Percentiles rank a stretch among this genome's conserved stretches.
Conservation (phyloP, 2,329 filamentous ascomycete genomes). For the Metarhizium anisopliae region DNA sequence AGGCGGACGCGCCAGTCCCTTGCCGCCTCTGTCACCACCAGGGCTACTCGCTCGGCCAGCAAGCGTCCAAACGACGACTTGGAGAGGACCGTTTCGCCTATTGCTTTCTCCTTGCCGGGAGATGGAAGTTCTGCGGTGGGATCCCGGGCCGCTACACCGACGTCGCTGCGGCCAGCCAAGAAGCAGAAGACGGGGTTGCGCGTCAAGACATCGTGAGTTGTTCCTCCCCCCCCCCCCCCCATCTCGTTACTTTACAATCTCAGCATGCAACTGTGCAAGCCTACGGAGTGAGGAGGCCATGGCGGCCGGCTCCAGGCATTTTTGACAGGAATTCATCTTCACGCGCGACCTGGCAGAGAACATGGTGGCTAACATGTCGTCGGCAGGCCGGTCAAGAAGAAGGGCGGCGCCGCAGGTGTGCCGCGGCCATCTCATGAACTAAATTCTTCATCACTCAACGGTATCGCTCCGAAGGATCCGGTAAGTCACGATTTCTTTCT, state of each 20-base stretch:
- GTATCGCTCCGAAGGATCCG: slow-evolving; percentile 43
- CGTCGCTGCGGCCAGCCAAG: slow-evolving; percentile 45
- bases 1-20: slow-evolving; percentile 27
- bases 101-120: slow-evolving; percentile 38
- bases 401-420: slow-evolving; percentile 59
- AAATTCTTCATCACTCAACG: slow-evolving; percentile 47
- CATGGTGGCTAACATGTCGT: not conserved
- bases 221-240: not conserved
- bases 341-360: not conserved
- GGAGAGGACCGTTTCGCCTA: slow-evolving; percentile 45
- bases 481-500: slow-evolving; percentile 30
- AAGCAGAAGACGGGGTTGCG: slow-evolving; percentile 53
- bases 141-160: slow-evolving; percentile 54
- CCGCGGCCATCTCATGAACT: slow-evolving; percentile 56
- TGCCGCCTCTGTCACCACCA: slow-evolving; percentile 24
- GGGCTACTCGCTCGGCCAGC: slow-evolving; percentile 39
- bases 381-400: slow-evolving; percentile 64
- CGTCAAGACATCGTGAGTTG: slow-evolving; percentile 61
- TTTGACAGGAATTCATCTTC: too few relatives aligned
- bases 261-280: too few relatives aligned
- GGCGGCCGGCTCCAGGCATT: too few relatives aligned
- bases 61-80: slow-evolving; percentile 48
- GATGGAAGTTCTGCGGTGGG: slow-evolving; percentile 37
- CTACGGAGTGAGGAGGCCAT: not conserved
- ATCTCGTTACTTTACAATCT: too few relatives aligned